Evolutionary conservation across 441 rosid genomes (phyloP).

Genomic region (Adansonia madagascariensis): DNA sequence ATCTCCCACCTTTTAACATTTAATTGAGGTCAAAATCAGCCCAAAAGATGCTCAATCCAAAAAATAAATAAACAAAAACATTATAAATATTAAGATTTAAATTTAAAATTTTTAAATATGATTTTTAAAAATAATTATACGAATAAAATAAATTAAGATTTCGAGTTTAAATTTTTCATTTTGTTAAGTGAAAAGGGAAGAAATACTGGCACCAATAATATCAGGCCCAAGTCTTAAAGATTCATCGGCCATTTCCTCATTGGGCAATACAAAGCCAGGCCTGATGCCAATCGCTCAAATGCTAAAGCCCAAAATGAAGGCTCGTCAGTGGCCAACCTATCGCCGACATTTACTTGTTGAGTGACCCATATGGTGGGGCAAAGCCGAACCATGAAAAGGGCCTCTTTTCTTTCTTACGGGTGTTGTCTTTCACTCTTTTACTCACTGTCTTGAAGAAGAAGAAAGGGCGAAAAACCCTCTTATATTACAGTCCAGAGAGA

Average conservation of each 20-base stretch:
- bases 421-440: neutral
- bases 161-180: too few species aligned
- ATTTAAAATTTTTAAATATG: too few species aligned
- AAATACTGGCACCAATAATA: too few species aligned
- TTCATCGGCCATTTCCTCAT: neutral
- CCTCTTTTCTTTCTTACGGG: neutral
- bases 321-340: neutral
- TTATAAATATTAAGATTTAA: too few species aligned
- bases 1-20: too few species aligned
- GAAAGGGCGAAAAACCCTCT: neutral
- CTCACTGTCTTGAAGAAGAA: conserved; percentile 1
- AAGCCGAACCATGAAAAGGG: neutral
- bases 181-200: too few species aligned
- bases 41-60: too few species aligned
- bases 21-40: too few species aligned
- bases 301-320: neutral
- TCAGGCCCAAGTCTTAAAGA: neutral
- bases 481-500: neutral
- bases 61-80: too few species aligned
- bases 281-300: neutral
- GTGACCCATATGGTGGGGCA: neutral
- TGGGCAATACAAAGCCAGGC: neutral
- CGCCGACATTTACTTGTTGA: neutral
- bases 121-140: too few species aligned
- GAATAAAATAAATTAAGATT: too few species aligned